phyloP scores from a whole-genome alignment of 1,284 basidiomycete genomes.

The Gymnopus androsaceus region DNA sequence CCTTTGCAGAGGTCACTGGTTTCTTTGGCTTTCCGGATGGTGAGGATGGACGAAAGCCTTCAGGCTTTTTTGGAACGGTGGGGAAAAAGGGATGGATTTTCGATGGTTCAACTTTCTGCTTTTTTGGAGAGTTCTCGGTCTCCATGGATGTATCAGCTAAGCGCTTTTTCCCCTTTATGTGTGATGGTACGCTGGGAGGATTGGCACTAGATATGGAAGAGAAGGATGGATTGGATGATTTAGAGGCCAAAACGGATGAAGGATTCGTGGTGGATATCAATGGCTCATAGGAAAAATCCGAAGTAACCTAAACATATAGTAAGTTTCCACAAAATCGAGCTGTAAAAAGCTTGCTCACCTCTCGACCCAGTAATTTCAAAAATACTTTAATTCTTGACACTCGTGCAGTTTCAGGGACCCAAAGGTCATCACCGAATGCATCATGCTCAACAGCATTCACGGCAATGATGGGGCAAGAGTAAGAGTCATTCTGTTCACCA shows the following conservation, averaged over 20 bases:
- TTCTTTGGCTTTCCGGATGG: background rate
- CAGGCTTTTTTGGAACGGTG: background rate
- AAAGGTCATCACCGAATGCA: background rate
- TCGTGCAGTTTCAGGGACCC: background rate
- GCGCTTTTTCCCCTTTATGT: background rate
- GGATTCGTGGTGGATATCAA: background rate
- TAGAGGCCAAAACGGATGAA: background rate
- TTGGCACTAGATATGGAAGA: background rate
- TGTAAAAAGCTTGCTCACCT: background rate
- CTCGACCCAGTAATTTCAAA: background rate
- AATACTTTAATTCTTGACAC: background rate
- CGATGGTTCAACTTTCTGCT: background rate
- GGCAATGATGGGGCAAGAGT: slow-evolving; percentile 1
- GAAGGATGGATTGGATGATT: background rate
- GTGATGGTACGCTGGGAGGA: background rate
- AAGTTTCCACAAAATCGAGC: background rate
- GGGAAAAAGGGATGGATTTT: background rate
- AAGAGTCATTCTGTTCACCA: background rate
- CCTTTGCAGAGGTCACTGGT: background rate
- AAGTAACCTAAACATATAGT: background rate
- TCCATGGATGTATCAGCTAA: background rate
- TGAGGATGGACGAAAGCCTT: background rate
- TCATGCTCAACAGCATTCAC: background rate
- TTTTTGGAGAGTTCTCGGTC: background rate
- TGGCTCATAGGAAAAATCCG: background rate